Percentiles rank a stretch among this genome's conserved stretches.
Conservation (phyloP, 257 asterid species). For the Ligustrum vulgare region DNA sequence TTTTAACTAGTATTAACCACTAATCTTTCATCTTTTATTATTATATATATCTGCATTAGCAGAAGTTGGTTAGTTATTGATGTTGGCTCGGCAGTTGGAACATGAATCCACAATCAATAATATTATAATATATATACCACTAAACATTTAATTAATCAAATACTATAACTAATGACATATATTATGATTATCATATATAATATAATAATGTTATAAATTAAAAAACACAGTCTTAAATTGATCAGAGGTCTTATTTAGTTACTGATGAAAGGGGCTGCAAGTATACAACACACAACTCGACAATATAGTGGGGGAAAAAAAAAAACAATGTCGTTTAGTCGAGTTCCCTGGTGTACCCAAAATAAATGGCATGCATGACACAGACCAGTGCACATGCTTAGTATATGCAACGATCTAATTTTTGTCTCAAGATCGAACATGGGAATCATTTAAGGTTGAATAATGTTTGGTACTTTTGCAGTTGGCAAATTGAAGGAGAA, state of each 20-base stretch:
- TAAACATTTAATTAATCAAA: neutral
- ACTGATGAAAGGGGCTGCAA: neutral
- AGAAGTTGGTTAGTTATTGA: conserved; percentile 7
- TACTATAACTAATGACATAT: neutral
- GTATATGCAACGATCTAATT: neutral
- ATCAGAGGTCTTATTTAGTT: neutral
- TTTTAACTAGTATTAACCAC: neutral
- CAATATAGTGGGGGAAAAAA: too few relatives aligned
- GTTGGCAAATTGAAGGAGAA: neutral
- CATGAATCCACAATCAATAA: neutral
- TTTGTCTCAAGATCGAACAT: neutral
- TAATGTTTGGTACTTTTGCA: neutral
- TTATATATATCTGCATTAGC: neutral
- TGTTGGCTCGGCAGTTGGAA: conserved; percentile 8
- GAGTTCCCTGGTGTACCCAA: neutral
- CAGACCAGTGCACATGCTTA: neutral
- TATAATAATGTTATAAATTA: neutral
- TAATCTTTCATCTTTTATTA: neutral
- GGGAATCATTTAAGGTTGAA: neutral
- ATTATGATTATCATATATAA: neutral
- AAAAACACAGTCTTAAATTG: neutral
- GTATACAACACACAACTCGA: too few relatives aligned
- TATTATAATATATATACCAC: neutral
- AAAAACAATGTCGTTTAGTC: neutral
- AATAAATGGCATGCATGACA: neutral